phyloP scores from a whole-genome alignment of 192 early-diverging fungal species.

The Coemansia sp. region DNA sequence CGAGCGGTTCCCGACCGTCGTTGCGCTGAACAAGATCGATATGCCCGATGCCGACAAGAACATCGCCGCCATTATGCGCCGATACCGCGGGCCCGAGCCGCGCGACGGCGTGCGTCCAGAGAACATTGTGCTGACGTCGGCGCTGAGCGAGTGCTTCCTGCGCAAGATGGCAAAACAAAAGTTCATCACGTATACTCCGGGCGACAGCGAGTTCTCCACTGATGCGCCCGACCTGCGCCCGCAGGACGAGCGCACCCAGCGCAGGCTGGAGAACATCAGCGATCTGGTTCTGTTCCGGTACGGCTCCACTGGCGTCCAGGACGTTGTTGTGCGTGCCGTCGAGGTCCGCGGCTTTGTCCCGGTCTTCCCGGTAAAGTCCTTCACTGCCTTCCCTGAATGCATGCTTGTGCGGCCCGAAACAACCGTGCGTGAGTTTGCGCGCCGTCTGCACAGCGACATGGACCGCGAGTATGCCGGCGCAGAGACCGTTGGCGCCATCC shows the following conservation, averaged over 20 bases:
- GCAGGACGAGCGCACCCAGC: slow-evolving; percentile 57
- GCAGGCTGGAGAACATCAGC: slow-evolving; percentile 63
- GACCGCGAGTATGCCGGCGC: slow-evolving; percentile 66
- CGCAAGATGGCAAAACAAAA: slow-evolving; percentile 61
- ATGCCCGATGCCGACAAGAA: slow-evolving; percentile 81
- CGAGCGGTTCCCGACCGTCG: slow-evolving; percentile 77
- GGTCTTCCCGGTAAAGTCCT: slow-evolving; percentile 73
- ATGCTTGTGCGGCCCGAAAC: slow-evolving; percentile 69
- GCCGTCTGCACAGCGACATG: slow-evolving; percentile 56
- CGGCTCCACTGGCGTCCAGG: slow-evolving; percentile 78
- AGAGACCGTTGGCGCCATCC: slow-evolving; percentile 72
- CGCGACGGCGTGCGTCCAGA: slow-evolving; percentile 37
- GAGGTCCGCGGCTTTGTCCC: slow-evolving; percentile 67
- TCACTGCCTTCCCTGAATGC: slow-evolving; percentile 70
- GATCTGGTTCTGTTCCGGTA: slow-evolving; percentile 83
- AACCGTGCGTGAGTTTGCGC: slow-evolving; percentile 75
- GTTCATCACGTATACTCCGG: slow-evolving; percentile 58
- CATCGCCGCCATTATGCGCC: slow-evolving; percentile 71
- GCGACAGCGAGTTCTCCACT: slow-evolving; percentile 58
- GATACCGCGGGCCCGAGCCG: slow-evolving; percentile 50
- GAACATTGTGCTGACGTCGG: slow-evolving; percentile 64
- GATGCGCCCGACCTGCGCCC: slow-evolving; percentile 29
- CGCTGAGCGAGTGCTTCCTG: slow-evolving; percentile 64
- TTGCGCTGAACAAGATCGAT: slow-evolving; percentile 87
- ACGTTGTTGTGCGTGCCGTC: slow-evolving; percentile 64